These are phyloP conservation scores for Yarrowia sp. DNA, from an alignment of 805 yeast species.

Conservation along the genomic window DNA sequence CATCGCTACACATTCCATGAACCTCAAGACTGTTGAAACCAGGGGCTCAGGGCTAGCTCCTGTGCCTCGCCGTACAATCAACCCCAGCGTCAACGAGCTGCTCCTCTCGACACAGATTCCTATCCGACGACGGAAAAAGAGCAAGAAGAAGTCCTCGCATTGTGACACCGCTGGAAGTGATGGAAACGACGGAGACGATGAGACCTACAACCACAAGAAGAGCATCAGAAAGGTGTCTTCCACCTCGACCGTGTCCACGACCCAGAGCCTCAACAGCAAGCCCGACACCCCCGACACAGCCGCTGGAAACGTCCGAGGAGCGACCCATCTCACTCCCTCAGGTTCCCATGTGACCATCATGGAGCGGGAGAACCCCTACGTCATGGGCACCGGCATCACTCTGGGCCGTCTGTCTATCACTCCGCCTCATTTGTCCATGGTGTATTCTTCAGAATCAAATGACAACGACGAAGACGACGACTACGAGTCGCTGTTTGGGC, in stretches of 20 bases:
- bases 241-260: background rate
- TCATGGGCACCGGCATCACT: slow-evolving; percentile 35
- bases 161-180: slow-evolving; percentile 10
- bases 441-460: slow-evolving; percentile 20
- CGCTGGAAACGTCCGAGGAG: slow-evolving; percentile 16
- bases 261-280: slow-evolving; percentile 5
- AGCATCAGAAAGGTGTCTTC: slow-evolving; percentile 6
- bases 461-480: slow-evolving; percentile 33
- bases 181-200: slow-evolving; percentile 25
- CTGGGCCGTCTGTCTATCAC: slow-evolving; percentile 34
- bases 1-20: slow-evolving; percentile 10
- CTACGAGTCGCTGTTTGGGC: slow-evolving; percentile 33
- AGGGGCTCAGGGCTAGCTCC: slow-evolving; percentile 13
- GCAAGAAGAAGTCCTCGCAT: slow-evolving; percentile 8
- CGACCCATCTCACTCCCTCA: slow-evolving; percentile 24
- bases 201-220: slow-evolving; percentile 7
- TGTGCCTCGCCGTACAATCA: slow-evolving; percentile 19
- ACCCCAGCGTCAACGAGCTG: slow-evolving; percentile 30
- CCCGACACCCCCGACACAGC: background rate
- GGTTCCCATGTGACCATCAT: slow-evolving; percentile 20
- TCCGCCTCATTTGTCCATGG: slow-evolving; percentile 34
- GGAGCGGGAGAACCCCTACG: slow-evolving; percentile 35
- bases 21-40: slow-evolving; percentile 19
- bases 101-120: slow-evolving; percentile 32
- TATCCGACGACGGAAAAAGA: slow-evolving; percentile 23